Evolutionary conservation across 2,329 filamentous ascomycete species (phyloP).

Genomic region (Penicillium brasilianum): DNA sequence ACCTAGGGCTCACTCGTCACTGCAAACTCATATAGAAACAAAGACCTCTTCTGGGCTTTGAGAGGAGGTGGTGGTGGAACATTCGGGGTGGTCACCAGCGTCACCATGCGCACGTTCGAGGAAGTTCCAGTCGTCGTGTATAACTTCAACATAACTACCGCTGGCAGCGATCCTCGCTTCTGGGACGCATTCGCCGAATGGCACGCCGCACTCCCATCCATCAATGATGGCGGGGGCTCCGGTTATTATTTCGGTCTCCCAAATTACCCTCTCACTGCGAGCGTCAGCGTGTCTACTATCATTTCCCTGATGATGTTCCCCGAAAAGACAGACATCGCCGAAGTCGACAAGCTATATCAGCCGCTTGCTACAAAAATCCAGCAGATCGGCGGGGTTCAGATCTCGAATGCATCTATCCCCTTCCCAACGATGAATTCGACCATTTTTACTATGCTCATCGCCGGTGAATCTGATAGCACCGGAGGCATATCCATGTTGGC

Average conservation of each 20-base stretch:
- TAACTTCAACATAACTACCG: conserved; percentile 30
- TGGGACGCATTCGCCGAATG: conserved; percentile 33
- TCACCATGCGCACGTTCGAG: conserved; percentile 51
- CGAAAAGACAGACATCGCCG: conserved; percentile 30
- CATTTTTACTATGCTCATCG: conserved; percentile 26
- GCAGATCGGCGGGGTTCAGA: conserved; percentile 21
- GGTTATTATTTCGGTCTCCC: conserved; percentile 48
- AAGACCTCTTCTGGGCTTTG: conserved; percentile 57
- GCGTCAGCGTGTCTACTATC: conserved; percentile 31
- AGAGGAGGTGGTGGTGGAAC: conserved; percentile 60
- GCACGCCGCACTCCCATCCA: conserved; percentile 50
- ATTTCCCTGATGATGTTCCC: conserved; percentile 29
- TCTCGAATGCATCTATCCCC: conserved; percentile 21
- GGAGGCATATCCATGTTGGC: conserved; percentile 33
- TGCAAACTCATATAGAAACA: conserved; percentile 25
- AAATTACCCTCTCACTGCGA: conserved; percentile 31
- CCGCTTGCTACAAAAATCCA: conserved; percentile 27
- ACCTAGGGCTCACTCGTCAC: conserved; percentile 17
- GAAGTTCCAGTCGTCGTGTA: conserved; percentile 41
- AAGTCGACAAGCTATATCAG: conserved; percentile 25
- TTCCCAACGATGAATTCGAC: conserved; percentile 30
- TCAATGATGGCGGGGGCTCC: conserved; percentile 52
- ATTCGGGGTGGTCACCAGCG: conserved; percentile 51
- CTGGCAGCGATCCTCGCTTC: conserved; percentile 20
- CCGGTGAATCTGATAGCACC: conserved; percentile 29